phyloP scores from a whole-genome alignment of 176 grass and related monocot species.

The maize (Zea mays) region Zm-B73-REFERENCE-NAM-5.0 NC_050098.1:159315501-159316000 shows the following conservation, averaged over 20 bases:
- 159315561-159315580: neutral
- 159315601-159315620: neutral
- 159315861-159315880: neutral
- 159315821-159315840: neutral
- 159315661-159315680: neutral
- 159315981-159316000: constrained; percentile 75
- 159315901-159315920: constrained; percentile 4
- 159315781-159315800: neutral
- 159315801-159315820: neutral
- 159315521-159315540: neutral
- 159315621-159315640: neutral
- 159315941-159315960: neutral
- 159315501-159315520: neutral
- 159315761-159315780: neutral
- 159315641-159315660: neutral
- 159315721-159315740: neutral
- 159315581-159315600: neutral
- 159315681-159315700: neutral
- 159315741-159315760: neutral
- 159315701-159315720: neutral
- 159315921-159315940: neutral
- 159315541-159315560: neutral
- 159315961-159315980: constrained; percentile 41
- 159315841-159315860: neutral
- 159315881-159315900: neutral